Percentiles rank a stretch among this genome's conserved stretches.
Conservation (phyloP, 306 rosid genomes). For the Erythrophleum fordii region DNA sequence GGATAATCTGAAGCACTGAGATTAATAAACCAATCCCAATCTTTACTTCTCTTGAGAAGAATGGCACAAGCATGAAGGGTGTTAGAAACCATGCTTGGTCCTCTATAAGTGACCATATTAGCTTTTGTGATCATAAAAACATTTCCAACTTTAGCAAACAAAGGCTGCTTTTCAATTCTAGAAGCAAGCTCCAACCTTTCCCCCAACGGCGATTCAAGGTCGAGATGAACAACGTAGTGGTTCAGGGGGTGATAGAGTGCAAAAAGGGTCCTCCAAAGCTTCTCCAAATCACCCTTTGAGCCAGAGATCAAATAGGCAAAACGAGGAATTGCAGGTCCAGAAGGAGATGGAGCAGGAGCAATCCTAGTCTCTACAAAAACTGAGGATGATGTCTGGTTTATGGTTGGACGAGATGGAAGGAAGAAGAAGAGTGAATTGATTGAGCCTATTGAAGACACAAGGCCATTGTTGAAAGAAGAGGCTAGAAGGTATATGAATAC, state of each 20-base stretch:
- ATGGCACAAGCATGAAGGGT: constrained; percentile 98
- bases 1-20: constrained; percentile 99
- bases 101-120: constrained; percentile 92
- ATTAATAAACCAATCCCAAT: constrained; percentile 99
- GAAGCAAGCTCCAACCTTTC: constrained; percentile 84
- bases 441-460: constrained; percentile 67
- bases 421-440: constrained; percentile 75
- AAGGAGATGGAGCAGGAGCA: constrained; percentile 47
- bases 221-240: constrained; percentile 87
- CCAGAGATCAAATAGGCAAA: constrained; percentile 92
- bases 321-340: constrained; percentile 54
- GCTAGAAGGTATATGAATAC: constrained; percentile 68
- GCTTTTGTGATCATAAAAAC: constrained; percentile 79
- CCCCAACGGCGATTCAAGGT: constrained; percentile 72
- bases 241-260: constrained; percentile 88
- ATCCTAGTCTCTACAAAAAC: constrained; percentile 55
- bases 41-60: constrained; percentile 78
- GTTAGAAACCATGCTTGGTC: constrained; percentile 95
- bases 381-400: constrained; percentile 47
- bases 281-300: constrained; percentile 89
- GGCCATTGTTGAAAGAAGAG: constrained; percentile 70
- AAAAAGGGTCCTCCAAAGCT: constrained; percentile 94
- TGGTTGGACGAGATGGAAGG: constrained; percentile 55
- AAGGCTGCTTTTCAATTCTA: constrained; percentile 67
- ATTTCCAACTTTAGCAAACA: constrained; percentile 74